Conservation (phyloP, 257 asterid genomes). For the Solanum corneliomulleri region DNA sequence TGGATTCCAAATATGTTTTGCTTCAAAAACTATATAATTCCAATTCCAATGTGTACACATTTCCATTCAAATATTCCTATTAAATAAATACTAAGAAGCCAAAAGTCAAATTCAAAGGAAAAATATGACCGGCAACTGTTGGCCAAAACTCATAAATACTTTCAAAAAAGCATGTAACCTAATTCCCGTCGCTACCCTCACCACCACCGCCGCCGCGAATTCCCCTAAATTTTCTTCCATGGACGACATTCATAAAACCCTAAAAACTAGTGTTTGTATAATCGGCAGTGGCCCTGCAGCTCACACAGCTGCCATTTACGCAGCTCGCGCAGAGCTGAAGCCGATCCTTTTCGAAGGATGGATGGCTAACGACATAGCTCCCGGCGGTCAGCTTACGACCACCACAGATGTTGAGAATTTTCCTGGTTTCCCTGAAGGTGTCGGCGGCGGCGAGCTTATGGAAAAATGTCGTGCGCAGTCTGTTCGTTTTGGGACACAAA, state of each 20-base stretch:
- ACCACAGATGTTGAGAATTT: conserved; percentile 92
- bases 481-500: conserved; percentile 49
- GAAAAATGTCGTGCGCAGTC: conserved; percentile 64
- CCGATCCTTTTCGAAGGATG: conserved; percentile 91
- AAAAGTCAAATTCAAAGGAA: neutral
- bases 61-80: neutral
- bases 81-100: neutral
- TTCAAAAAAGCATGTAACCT: conserved; percentile 37
- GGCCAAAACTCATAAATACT: conserved; percentile 21
- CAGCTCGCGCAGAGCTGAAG: conserved; percentile 84
- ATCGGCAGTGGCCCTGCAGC: conserved; percentile 98
- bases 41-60: neutral
- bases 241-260: conserved; percentile 33
- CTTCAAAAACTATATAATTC: neutral
- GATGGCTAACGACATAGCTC: conserved; percentile 97
- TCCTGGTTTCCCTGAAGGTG: conserved; percentile 88
- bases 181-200: conserved; percentile 29
- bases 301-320: conserved; percentile 95
- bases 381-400: conserved; percentile 95
- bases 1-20: neutral
- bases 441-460: conserved; percentile 63
- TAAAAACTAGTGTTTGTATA: conserved; percentile 75
- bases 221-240: conserved; percentile 27
- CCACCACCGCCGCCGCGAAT: conserved; percentile 4
- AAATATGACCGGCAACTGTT: conserved; percentile 26